Conservation (phyloP, 352 stramenopile species). For the Pythium dissimile region DNA sequence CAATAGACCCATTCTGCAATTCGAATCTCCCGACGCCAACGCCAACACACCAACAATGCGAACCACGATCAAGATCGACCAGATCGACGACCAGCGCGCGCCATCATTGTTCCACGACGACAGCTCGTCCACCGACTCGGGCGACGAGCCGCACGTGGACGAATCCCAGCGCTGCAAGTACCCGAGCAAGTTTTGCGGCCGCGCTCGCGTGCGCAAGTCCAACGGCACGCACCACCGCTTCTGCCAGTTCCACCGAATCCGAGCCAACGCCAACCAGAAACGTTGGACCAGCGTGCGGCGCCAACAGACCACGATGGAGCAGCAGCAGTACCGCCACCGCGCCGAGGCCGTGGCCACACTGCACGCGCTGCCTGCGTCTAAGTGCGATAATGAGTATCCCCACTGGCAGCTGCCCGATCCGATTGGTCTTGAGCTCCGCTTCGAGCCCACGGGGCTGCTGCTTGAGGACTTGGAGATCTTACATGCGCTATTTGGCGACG, state of each 20-base stretch:
- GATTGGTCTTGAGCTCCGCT: not conserved
- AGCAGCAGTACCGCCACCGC: not conserved
- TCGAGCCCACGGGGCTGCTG: not conserved
- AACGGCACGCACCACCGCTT: constrained; percentile 8
- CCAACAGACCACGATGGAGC: not conserved
- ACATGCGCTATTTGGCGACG: constrained; percentile 3
- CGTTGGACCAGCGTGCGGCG: constrained; percentile 6
- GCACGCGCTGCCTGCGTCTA: not conserved
- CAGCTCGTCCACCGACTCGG: not conserved
- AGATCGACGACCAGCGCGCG: not conserved
- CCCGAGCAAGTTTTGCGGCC: constrained; percentile 13
- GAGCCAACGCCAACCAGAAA: constrained; percentile 17
- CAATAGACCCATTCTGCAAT: too few relatives aligned
- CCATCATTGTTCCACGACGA: not conserved
- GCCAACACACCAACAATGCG: too few relatives aligned
- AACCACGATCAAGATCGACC: not conserved
- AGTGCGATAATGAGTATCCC: too few relatives aligned
- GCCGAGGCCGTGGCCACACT: not conserved
- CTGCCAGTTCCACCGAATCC: constrained; percentile 13
- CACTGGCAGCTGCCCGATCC: constrained; percentile 2
- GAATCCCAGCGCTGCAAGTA: constrained; percentile 5
- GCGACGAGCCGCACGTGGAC: not conserved
- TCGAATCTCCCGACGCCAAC: too few relatives aligned
- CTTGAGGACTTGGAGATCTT: constrained; percentile 9
- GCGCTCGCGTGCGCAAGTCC: constrained; percentile 4